Conservation (phyloP, 257 asterid species). For the Solanum verrucosum region DNA sequence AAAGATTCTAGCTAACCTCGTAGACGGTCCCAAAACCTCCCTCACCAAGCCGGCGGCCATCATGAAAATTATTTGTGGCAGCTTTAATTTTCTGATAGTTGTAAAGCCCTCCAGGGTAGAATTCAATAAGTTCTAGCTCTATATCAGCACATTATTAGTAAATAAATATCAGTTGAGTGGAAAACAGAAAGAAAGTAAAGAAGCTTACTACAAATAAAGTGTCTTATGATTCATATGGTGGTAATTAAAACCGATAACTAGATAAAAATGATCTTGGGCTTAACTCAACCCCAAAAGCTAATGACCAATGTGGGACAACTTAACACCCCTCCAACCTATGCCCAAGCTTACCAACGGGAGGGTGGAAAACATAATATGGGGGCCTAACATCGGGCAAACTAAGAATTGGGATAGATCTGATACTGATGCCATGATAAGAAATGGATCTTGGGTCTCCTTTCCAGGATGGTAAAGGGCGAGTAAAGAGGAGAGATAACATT, state of each 20-base stretch:
- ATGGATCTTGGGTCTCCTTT: not conserved
- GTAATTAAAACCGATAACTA: not conserved
- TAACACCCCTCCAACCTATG: not conserved
- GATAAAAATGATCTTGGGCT: not conserved
- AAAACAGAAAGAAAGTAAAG: not conserved
- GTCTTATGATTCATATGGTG: not conserved
- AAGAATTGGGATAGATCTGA: not conserved
- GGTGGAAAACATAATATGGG: not conserved
- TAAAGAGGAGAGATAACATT: not conserved
- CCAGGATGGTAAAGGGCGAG: not conserved
- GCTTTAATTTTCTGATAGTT: not conserved
- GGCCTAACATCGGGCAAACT: not conserved
- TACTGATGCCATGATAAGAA: not conserved
- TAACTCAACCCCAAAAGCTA: not conserved
- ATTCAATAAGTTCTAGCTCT: not conserved
- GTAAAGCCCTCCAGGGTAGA: slow-evolving; percentile 3
- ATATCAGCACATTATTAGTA: not conserved
- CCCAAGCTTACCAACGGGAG: not conserved
- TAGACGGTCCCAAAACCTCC: not conserved
- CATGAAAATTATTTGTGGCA: not conserved
- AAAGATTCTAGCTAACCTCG: not conserved
- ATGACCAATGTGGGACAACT: not conserved
- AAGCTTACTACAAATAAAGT: not conserved
- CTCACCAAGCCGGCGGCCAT: not conserved
- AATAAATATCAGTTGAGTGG: not conserved